Evolutionary conservation across 2,329 filamentous ascomycete genomes (phyloP).

Genomic region (Macrophomina tecta): DNA sequence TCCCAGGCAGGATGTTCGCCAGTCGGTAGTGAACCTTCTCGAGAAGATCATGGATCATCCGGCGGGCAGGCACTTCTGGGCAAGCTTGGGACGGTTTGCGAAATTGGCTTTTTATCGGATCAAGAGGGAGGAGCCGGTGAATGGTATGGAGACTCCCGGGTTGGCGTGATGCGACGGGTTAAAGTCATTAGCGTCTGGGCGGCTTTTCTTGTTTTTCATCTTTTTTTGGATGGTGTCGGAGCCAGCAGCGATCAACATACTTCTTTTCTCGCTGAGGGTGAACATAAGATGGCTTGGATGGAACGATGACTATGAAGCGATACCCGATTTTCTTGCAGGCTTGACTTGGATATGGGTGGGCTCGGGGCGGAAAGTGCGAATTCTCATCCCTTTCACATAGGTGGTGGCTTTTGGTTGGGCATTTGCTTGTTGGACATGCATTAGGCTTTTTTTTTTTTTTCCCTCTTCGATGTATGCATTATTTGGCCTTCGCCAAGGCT

Average conservation of each 20-base stretch:
- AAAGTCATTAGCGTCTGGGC: not conserved
- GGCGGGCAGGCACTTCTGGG: slow-evolving; percentile 93
- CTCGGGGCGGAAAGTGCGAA: no score
- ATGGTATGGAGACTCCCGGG: not conserved
- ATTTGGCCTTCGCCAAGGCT: no score
- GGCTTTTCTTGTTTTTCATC: not conserved
- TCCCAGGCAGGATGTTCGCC: slow-evolving; percentile 78
- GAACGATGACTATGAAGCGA: slow-evolving; percentile 22
- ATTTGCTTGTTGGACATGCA: no score
- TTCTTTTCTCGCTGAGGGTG: no score
- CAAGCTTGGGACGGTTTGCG: slow-evolving; percentile 81
- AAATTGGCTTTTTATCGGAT: slow-evolving; percentile 85
- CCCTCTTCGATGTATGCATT: no score
- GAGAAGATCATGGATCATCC: slow-evolving; percentile 85
- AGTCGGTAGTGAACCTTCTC: slow-evolving; percentile 77
- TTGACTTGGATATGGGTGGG: not conserved
- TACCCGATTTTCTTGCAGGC: slow-evolving; percentile 15
- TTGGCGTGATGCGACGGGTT: not conserved
- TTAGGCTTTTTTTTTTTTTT: no score
- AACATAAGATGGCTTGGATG: not conserved
- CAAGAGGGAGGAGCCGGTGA: slow-evolving; percentile 60
- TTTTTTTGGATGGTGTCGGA: not conserved
- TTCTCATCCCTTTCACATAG: no score
- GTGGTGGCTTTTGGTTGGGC: no score
- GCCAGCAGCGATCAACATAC: not conserved